Evolutionary conservation across 352 stramenopile genomes (phyloP), one percentile per base, ranked within the genome.

Genomic region (Phytophthora pseudosyringae): DNA sequence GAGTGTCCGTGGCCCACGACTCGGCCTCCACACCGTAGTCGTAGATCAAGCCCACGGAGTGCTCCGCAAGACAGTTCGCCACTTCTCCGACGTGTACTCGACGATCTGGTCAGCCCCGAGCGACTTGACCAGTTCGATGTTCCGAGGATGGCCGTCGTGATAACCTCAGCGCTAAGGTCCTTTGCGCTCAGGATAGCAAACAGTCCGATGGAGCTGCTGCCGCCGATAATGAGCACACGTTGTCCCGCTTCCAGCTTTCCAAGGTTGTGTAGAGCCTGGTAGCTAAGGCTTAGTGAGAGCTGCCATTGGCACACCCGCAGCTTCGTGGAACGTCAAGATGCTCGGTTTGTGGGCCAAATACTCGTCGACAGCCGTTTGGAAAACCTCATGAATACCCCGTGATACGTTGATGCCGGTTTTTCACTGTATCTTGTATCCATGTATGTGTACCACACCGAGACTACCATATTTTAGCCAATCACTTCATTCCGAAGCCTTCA

Each of bases 141-240:
- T 84, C 49, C 64, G 62, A 9, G 60, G 38, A 47, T 88, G 10
- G 53, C 55, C 0, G 73, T 85, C 0, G 61, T 63, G 52, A 83
- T 73, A 15, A 76, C 67, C 45, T 68, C 45, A 6, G 67, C 67
- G 1, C 58, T 71, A 0, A 66, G 7, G 0, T 50, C 39, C 53
- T 84, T 84, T 13, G 78, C 82, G 33, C 91, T 66, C 49, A 90
- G 83, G 5, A 90, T 52, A 11, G 41, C 85, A n/a, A 82, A 73
- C 9, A 78, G 18, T 7, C 82, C 85, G 8, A 69, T 83, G 43
- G 75, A 71, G 25, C 81, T 75, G 57, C 74, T 80, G 5, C 80
- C 80, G 7, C 78, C 79, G 51, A 88, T 66, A 33, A 89, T 67
- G 8, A 91, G 59, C 46, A 88, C 57, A 5, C 56, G 52, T 29